phyloP scores from a whole-genome alignment of 805 yeast species.

The Metschnikowia colocasiae region DNA sequence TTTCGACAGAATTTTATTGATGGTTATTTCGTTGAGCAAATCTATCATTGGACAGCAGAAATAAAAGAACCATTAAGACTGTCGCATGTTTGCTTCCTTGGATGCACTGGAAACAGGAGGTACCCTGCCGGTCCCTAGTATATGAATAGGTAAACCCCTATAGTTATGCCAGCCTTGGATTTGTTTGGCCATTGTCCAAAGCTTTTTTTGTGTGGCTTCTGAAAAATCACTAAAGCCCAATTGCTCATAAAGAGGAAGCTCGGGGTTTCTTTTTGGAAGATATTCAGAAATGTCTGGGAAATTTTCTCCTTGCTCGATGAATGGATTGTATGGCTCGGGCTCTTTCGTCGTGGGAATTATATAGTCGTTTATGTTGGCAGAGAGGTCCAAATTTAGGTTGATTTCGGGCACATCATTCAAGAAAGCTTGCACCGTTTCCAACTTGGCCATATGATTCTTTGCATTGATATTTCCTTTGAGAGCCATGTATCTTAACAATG shows the following conservation, averaged over 20 bases:
- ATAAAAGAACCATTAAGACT: not conserved
- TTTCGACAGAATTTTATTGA: not conserved
- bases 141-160: slow-evolving; percentile 20
- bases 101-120: not conserved
- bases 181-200: slow-evolving; percentile 22
- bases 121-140: slow-evolving; percentile 15
- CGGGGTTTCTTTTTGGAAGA: not conserved
- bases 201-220: slow-evolving; percentile 13
- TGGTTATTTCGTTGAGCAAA: not conserved
- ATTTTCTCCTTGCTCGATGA: slow-evolving; percentile 6
- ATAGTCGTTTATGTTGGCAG: slow-evolving; percentile 2
- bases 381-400: slow-evolving; percentile 17
- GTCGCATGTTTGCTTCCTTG: not conserved
- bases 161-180: slow-evolving; percentile 29
- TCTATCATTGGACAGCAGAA: not conserved
- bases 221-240: slow-evolving; percentile 12
- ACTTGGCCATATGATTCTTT: slow-evolving; percentile 25
- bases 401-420: slow-evolving; percentile 26
- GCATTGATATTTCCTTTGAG: slow-evolving; percentile 35
- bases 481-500: slow-evolving; percentile 34
- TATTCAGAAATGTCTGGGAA: not conserved
- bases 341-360: not conserved
- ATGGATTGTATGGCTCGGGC: slow-evolving; percentile 15
- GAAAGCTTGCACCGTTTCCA: slow-evolving; percentile 24
- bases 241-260: slow-evolving; percentile 8